Base-by-base conservation (phyloP, 495 filamentous ascomycete genomes). In the Lasiosphaeria miniovina region DNA sequence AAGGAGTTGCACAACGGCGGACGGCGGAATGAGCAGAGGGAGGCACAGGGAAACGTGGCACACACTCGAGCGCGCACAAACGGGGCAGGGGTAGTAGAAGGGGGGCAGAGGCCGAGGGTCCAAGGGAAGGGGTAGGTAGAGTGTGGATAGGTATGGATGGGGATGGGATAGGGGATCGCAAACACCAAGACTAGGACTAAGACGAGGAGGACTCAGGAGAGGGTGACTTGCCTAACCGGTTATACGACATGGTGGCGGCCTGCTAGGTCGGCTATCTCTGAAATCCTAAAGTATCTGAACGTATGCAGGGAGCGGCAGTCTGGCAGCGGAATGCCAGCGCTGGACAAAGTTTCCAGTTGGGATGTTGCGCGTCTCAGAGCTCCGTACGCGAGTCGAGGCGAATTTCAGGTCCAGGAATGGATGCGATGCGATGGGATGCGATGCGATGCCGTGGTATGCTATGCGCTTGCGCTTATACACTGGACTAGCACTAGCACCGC, bases 141-240 rank as follows among this genome's bases (percentile, higher is more conserved):
- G 43, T 41, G 38, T 8, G 38, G 38, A 54, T 14, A 24, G 36
- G 11, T 10, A 55, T 4, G n/a, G 38, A 45, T n/a, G n/a, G 11
- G 36, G 41, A 45, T 7, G 36, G 45, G 35, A 10, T 4, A 15
- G 41, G 11, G 41, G 31, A 38, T 46, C 41, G 38, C 54, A 56
- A 33, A 53, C 38, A 33, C 15, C 17, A 54, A 15, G 31, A 49
- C 40, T 43, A 17, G 2, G 24, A 24, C 24, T 24, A 24, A 24
- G 24, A 24, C 24, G 24, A 24, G 24, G 24, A 24, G 24, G 24
- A 24, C 24, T 1, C 24, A 24, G 24, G 24, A 24, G 24, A 24
- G 24, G 24, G 24, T 24, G 34, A 85, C 86, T 77, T 76, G 86
- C 87, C 84, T 80, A 89, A 74, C 57, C 86, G 85, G 80, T 89